Evolutionary conservation across 1,284 basidiomycete genomes (phyloP).

Genomic region (Sphagnurus paluster): DNA sequence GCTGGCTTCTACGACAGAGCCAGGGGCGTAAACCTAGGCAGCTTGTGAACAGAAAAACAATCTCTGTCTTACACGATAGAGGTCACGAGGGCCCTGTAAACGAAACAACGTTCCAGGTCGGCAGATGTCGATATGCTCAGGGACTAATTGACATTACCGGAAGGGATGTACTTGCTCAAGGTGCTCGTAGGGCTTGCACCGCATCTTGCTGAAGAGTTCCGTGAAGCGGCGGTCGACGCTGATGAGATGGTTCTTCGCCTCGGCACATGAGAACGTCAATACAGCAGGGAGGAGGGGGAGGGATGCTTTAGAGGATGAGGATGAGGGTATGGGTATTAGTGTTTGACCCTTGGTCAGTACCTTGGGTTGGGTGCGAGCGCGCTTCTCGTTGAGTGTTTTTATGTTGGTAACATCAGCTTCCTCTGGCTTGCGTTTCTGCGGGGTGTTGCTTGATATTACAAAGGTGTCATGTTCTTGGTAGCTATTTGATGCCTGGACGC

Average conservation of each 20-base stretch:
- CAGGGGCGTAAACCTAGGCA: conserved; percentile 8
- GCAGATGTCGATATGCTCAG: neutral
- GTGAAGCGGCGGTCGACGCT: conserved; percentile 70
- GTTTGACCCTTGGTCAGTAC: neutral
- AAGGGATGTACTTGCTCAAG: conserved; percentile 76
- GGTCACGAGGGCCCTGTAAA: conserved; percentile 56
- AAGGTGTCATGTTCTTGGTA: neutral
- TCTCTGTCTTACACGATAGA: conserved; percentile 58
- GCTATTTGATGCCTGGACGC: conserved; percentile 14
- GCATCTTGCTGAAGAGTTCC: conserved; percentile 62
- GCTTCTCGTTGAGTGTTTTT: conserved; percentile 12
- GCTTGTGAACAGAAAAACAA: neutral
- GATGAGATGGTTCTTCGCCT: conserved; percentile 74
- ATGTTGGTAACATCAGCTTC: no score
- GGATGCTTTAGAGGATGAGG: conserved; percentile 14
- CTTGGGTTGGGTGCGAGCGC: conserved; percentile 6
- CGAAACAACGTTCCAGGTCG: conserved; percentile 1
- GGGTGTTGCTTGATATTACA: neutral
- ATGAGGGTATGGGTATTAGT: neutral
- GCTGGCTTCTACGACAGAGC: conserved; percentile 65
- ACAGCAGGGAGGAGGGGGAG: conserved; percentile 54
- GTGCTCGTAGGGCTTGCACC: conserved; percentile 75
- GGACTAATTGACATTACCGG: conserved; percentile 39
- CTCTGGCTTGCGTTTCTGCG: conserved; percentile 15
- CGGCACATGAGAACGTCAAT: conserved; percentile 73